phyloP scores from a whole-genome alignment of 2,329 filamentous ascomycete genomes.

The Scedosporium dehoogii region DNA sequence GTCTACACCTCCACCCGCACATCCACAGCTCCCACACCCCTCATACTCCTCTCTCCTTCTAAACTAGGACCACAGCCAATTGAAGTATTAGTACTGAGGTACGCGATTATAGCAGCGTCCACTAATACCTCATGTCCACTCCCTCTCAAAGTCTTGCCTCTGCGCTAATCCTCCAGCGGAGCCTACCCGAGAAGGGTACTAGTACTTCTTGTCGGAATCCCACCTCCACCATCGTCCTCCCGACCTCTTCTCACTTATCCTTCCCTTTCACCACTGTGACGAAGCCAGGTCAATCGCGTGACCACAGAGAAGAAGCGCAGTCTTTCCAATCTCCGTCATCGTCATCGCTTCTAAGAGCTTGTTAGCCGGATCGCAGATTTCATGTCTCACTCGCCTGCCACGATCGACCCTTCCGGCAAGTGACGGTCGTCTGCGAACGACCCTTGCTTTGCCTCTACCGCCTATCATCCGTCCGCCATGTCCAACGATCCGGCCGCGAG shows the following conservation, averaged over 20 bases:
- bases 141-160: not conserved
- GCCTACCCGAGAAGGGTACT: not conserved
- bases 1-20: too few relatives aligned
- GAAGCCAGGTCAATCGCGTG: not conserved
- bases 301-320: not conserved
- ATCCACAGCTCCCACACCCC: too few relatives aligned
- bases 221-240: not conserved
- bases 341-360: conserved; percentile 7
- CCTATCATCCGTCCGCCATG: conserved; percentile 32
- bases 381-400: conserved; percentile 17
- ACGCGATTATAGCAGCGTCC: too few relatives aligned
- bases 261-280: not conserved
- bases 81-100: too few relatives aligned
- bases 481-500: conserved; percentile 52
- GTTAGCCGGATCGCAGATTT: conserved; percentile 15
- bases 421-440: not conserved
- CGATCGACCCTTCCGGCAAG: conserved; percentile 1
- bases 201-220: not conserved
- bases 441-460: not conserved
- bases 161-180: not conserved
- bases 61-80: too few relatives aligned
- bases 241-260: not conserved
- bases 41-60: too few relatives aligned
- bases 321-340: conserved; percentile 3
- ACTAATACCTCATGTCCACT: too few relatives aligned